These are phyloP conservation scores for Chenopodium quinoa DNA, from an alignment of 148 eudicot species.

Conservation along the genomic window DNA sequence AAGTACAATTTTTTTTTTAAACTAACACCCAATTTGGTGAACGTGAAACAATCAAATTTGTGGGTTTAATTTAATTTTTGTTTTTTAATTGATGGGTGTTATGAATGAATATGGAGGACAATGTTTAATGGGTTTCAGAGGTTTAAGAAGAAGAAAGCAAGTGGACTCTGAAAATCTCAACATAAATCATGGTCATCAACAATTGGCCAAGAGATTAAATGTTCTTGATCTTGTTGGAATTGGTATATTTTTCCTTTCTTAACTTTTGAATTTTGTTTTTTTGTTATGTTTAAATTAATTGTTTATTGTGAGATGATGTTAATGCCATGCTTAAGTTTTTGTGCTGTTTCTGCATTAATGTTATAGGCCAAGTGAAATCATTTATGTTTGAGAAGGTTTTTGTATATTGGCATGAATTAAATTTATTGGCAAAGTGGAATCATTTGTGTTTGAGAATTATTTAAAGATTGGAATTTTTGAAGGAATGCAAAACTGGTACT, in stretches of 20 bases:
- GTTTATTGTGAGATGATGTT: not conserved
- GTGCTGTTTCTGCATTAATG: not conserved
- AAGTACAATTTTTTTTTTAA: too few species aligned
- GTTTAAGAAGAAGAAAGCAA: conserved; percentile 75
- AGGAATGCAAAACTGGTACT: not conserved
- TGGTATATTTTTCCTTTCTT: conserved; percentile 40
- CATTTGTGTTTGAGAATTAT: too few species aligned
- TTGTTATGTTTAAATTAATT: not conserved
- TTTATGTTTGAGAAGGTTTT: too few species aligned
- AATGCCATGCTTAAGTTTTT: not conserved
- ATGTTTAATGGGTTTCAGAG: conserved; percentile 38
- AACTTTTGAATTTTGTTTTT: not conserved
- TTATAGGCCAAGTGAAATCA: not conserved
- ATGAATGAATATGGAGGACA: conserved; percentile 18
- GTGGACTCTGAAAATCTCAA: conserved; percentile 63
- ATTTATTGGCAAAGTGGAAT: too few species aligned
- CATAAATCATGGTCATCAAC: conserved; percentile 32
- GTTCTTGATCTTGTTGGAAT: conserved; percentile 79
- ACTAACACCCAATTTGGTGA: not conserved
- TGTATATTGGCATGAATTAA: not conserved
- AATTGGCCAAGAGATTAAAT: conserved; percentile 74
- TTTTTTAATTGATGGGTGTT: conserved; percentile 1
- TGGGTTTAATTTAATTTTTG: not conserved
- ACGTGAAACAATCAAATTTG: not conserved
- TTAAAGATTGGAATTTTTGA: too few species aligned